Conservation (phyloP, 345 rosid species). For the Hypericum perforatum region DNA sequence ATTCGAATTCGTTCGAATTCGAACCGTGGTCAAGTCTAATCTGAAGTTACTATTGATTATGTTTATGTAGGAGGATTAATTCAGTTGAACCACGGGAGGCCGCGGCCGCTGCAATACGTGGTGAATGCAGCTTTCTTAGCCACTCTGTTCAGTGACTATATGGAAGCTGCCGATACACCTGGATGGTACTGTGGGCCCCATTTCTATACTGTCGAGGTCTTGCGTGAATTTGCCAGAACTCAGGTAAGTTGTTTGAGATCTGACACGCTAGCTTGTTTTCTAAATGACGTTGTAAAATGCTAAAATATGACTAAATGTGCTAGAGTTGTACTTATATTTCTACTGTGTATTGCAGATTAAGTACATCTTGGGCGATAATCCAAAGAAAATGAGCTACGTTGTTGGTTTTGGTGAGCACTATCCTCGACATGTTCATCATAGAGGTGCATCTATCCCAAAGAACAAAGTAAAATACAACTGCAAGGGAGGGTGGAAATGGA, state of each 20-base stretch:
- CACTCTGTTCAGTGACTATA: constrained; percentile 13
- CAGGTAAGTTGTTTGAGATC: not conserved
- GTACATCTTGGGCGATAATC: constrained; percentile 17
- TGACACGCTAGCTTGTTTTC: not conserved
- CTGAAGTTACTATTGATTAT: too few relatives aligned
- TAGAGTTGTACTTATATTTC: too few relatives aligned
- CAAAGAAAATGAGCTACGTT: constrained; percentile 13
- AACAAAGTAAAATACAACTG: constrained; percentile 13
- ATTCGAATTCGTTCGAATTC: too few relatives aligned
- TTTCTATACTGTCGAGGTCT: constrained; percentile 9
- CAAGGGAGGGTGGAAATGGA: constrained; percentile 14
- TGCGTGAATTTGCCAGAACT: constrained; percentile 12
- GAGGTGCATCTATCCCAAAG: constrained; percentile 17
- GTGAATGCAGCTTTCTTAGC: constrained; percentile 20
- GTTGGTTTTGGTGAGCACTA: constrained; percentile 12
- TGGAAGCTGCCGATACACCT: constrained; percentile 2
- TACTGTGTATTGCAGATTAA: constrained; percentile 6
- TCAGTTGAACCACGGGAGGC: constrained; percentile 11
- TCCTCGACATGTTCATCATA: constrained; percentile 14
- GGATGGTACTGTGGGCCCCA: constrained; percentile 15
- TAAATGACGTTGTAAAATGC: not conserved
- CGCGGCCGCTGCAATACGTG: constrained; percentile 14
- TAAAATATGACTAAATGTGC: not conserved
- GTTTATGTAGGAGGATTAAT: constrained; percentile 12
- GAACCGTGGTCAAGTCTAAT: too few relatives aligned